A percentile compares a stretch with the other conserved stretches of the same genome.
These are phyloP conservation scores for Capsella rubella DNA, from an alignment of 441 rosid species.

Conservation along the genomic window DNA sequence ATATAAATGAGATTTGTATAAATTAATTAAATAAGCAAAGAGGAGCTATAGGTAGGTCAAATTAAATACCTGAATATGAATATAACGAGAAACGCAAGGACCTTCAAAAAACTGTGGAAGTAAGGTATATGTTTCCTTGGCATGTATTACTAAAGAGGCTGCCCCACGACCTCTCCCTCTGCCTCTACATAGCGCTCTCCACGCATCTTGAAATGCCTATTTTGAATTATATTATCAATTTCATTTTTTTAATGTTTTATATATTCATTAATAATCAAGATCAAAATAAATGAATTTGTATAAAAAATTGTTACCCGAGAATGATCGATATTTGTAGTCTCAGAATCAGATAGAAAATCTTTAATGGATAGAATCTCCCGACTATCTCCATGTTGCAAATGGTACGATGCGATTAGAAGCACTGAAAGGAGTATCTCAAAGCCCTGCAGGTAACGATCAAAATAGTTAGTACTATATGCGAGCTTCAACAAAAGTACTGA, in stretches of 20 bases:
- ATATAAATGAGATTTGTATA: too few relatives aligned
- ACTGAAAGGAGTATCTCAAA: constrained; percentile 1
- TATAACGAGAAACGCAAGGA: constrained; percentile 32
- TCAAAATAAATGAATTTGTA: not conserved
- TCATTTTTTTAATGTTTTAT: not conserved
- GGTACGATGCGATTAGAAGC: constrained; percentile 19
- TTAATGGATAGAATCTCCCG: constrained; percentile 16
- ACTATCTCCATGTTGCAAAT: constrained; percentile 30
- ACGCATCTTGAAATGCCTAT: constrained; percentile 40
- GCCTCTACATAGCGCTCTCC: constrained; percentile 27
- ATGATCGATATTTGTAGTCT: not conserved
- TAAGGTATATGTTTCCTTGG: constrained; percentile 28
- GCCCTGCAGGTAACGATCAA: not conserved
- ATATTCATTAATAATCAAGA: not conserved
- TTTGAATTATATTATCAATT: constrained; percentile 4
- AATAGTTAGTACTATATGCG: not conserved
- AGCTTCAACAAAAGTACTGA: not conserved
- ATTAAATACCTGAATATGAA: constrained; percentile 38
- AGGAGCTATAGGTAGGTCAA: not conserved
- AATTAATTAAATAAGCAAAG: not conserved
- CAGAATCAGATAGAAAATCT: constrained; percentile 26
- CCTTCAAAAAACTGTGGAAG: constrained; percentile 37
- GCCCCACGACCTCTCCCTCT: not conserved
- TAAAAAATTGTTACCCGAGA: constrained; percentile 10
- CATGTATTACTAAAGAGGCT: constrained; percentile 19